Evolutionary conservation across 2,329 filamentous ascomycete genomes (phyloP).

Genomic region (Trichophyton verrucosum): DNA sequence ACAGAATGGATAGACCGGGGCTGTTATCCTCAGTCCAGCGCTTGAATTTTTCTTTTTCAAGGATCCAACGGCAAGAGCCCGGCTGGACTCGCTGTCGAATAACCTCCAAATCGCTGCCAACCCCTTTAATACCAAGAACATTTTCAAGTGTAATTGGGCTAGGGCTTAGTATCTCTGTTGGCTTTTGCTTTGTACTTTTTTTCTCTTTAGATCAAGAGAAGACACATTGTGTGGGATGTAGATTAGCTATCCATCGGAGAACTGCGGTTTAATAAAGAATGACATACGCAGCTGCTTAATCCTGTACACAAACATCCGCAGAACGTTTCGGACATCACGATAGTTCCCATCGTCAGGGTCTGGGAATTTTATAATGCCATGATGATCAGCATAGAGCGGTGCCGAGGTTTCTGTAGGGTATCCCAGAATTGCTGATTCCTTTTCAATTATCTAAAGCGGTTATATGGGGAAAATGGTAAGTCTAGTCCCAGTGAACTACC

Average conservation of each 20-base stretch:
- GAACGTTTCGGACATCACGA: background rate
- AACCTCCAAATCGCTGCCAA: background rate
- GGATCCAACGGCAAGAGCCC: background rate
- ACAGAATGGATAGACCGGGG: constrained; percentile 1
- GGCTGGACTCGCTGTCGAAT: background rate
- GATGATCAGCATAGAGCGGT: background rate
- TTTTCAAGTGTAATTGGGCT: background rate
- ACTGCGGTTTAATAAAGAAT: no score
- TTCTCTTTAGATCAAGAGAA: no score
- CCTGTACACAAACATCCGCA: no score
- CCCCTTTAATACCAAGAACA: background rate
- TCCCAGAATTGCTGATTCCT: no score
- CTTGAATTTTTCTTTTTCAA: background rate
- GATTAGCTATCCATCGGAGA: no score
- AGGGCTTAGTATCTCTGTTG: no score
- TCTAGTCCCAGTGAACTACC: no score
- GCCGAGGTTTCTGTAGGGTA: background rate
- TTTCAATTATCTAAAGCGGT: no score
- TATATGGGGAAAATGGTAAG: no score
- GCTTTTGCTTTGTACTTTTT: no score
- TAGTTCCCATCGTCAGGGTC: constrained; percentile 22
- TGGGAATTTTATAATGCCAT: background rate
- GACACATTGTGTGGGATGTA: no score
- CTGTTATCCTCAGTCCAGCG: background rate
- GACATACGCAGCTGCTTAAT: no score